Percentiles rank a stretch among this genome's conserved stretches.
Evolutionary conservation across 306 rosid genomes (phyloP).

Genomic region (Sicyos baderoa): DNA sequence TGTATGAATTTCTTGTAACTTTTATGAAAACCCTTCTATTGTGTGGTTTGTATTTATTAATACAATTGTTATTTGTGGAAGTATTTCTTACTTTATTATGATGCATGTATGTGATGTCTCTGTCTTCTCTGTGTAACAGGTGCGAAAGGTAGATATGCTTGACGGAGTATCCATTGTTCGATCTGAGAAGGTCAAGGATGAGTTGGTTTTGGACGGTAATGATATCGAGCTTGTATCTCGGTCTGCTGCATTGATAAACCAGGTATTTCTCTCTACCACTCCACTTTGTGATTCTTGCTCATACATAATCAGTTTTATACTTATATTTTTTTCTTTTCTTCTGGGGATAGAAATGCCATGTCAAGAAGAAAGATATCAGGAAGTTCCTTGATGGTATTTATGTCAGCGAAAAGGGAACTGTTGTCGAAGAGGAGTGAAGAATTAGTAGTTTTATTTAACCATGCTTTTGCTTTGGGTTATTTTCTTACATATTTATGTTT

Average conservation of each 20-base stretch:
- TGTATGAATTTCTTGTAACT: too few relatives aligned
- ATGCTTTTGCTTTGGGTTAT: neutral
- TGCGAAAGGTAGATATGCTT: slow-evolving; percentile 79
- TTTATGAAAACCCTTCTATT: neutral
- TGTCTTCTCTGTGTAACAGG: slow-evolving; percentile 30
- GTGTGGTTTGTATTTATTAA: neutral
- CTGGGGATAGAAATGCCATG: slow-evolving; percentile 12
- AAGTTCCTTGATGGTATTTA: slow-evolving; percentile 16
- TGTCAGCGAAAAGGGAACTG: slow-evolving; percentile 15
- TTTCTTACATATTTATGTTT: neutral
- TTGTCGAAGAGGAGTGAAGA: neutral
- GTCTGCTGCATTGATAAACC: slow-evolving; percentile 64
- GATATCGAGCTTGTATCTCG: slow-evolving; percentile 76
- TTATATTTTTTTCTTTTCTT: neutral
- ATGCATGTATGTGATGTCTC: neutral
- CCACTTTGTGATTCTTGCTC: neutral
- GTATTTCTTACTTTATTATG: neutral
- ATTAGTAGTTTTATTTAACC: neutral
- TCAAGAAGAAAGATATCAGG: slow-evolving; percentile 15
- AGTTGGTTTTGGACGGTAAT: slow-evolving; percentile 63
- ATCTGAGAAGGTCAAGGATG: slow-evolving; percentile 83
- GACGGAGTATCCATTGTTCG: slow-evolving; percentile 50
- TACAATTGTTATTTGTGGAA: neutral
- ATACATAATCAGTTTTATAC: too few relatives aligned
- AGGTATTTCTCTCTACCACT: slow-evolving; percentile 29